Conservation (phyloP, 106 monocot genomes). For the Dendrobium officinale region DNA sequence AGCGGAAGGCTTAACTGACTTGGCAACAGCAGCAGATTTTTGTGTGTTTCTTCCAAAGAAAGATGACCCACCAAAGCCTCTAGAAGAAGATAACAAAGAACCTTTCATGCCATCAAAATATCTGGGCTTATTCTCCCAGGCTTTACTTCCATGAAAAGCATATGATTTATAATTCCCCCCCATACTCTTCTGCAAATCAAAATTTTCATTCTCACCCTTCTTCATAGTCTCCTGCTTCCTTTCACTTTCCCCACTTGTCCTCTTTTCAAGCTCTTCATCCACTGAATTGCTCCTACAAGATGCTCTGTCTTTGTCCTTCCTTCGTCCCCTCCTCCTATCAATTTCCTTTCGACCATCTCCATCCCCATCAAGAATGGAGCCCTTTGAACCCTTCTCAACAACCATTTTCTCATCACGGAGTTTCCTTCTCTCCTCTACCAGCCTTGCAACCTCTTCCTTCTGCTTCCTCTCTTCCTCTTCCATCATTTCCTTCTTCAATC, state of each 20-base stretch:
- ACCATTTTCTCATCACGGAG: slow-evolving; percentile 63
- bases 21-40: slow-evolving; percentile 29
- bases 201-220: slow-evolving; percentile 52
- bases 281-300: slow-evolving; percentile 52
- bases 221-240: slow-evolving; percentile 52
- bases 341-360: slow-evolving; percentile 41
- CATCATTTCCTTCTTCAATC: slow-evolving; percentile 77
- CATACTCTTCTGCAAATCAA: slow-evolving; percentile 12
- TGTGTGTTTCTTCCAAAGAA: slow-evolving; percentile 63
- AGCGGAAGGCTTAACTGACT: slow-evolving; percentile 27
- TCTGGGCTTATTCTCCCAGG: slow-evolving; percentile 26
- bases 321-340: slow-evolving; percentile 50
- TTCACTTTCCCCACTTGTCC: slow-evolving; percentile 35
- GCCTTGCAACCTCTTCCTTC: slow-evolving; percentile 78
- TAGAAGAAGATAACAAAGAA: slow-evolving; percentile 56
- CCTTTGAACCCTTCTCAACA: slow-evolving; percentile 47
- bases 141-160: background rate
- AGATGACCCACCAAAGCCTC: slow-evolving; percentile 43
- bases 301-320: slow-evolving; percentile 47
- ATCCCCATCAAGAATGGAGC: slow-evolving; percentile 20
- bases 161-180: slow-evolving; percentile 27
- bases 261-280: slow-evolving; percentile 44
- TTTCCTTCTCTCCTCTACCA: slow-evolving; percentile 81
- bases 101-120: slow-evolving; percentile 67
- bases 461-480: slow-evolving; percentile 95